phyloP scores from a whole-genome alignment of 305 asterid species.

The Rubia balearica region DNA sequence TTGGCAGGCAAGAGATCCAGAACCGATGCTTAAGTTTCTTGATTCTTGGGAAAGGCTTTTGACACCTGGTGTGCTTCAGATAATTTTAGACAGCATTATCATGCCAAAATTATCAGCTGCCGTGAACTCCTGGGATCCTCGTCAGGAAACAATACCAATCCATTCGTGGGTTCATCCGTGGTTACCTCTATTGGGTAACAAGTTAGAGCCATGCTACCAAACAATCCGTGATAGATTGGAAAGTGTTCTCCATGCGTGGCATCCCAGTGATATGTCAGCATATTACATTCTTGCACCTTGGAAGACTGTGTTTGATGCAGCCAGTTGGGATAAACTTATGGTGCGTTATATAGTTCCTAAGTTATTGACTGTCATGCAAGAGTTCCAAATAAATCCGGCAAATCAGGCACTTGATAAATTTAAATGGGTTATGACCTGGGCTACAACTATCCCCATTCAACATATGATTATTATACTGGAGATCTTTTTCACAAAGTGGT shows the following conservation, averaged over 20 bases:
- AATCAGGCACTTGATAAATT: conserved; percentile 77
- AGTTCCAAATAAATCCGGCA: conserved; percentile 71
- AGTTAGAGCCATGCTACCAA: conserved; percentile 67
- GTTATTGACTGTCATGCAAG: conserved; percentile 64
- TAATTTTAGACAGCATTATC: conserved; percentile 50
- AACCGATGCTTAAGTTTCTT: conserved; percentile 77
- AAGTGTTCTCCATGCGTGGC: conserved; percentile 91
- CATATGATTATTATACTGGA: conserved; percentile 69
- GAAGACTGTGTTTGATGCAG: conserved; percentile 76
- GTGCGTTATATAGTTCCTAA: conserved; percentile 72
- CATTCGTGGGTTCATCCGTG: conserved; percentile 30
- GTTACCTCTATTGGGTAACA: conserved; percentile 74
- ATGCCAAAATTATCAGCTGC: conserved; percentile 68
- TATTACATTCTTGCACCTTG: conserved; percentile 75
- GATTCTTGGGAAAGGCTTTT: conserved; percentile 83
- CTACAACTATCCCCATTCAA: conserved; percentile 43
- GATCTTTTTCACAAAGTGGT: conserved; percentile 55
- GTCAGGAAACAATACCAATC: conserved; percentile 51
- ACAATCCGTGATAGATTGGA: conserved; percentile 69
- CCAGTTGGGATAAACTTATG: conserved; percentile 91
- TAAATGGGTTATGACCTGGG: conserved; percentile 64
- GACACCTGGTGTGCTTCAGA: conserved; percentile 60
- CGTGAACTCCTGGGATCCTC: conserved; percentile 90
- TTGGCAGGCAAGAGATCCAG: conserved; percentile 89
- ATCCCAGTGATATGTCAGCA: conserved; percentile 87